Conservation (phyloP, 306 rosid species). For the Cucumis cinereus region DNA sequence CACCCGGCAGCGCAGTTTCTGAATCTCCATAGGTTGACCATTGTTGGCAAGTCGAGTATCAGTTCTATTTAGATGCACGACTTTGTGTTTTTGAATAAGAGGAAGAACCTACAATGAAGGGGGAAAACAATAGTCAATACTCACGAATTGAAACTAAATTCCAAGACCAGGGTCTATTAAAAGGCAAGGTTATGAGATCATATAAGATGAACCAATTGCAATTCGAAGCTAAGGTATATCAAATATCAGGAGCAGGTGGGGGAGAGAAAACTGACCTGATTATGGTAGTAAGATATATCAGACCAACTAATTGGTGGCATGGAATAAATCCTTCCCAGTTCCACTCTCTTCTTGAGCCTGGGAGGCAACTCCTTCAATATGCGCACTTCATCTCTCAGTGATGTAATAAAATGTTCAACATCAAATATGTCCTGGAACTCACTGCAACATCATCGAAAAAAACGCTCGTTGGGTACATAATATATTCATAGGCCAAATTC, state of each 20-base stretch:
- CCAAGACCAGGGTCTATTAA: not conserved
- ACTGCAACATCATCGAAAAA: conserved; percentile 22
- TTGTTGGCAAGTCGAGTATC: conserved; percentile 95
- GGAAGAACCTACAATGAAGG: conserved; percentile 55
- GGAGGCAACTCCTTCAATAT: conserved; percentile 93
- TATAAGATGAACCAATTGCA: not conserved
- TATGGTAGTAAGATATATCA: conserved; percentile 71
- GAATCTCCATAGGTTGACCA: conserved; percentile 74
- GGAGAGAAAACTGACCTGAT: conserved; percentile 49
- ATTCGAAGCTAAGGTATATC: not conserved
- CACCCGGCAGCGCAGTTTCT: conserved; percentile 87
- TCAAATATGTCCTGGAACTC: conserved; percentile 93
- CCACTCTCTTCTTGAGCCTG: conserved; percentile 68
- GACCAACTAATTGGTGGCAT: conserved; percentile 99
- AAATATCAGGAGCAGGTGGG: not conserved
- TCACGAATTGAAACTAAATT: conserved; percentile 9
- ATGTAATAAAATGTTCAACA: conserved; percentile 82
- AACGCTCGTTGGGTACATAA: not conserved
- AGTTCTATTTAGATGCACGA: conserved; percentile 87
- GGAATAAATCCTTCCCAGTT: conserved; percentile 48
- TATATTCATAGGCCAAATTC: not conserved
- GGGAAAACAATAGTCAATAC: not conserved
- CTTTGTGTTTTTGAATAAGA: conserved; percentile 72
- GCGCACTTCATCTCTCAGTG: conserved; percentile 93
- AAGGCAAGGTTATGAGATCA: not conserved